phyloP scores from a whole-genome alignment of 169 alveolate genomes.

The Cryptosporidium ubiquitum region DNA sequence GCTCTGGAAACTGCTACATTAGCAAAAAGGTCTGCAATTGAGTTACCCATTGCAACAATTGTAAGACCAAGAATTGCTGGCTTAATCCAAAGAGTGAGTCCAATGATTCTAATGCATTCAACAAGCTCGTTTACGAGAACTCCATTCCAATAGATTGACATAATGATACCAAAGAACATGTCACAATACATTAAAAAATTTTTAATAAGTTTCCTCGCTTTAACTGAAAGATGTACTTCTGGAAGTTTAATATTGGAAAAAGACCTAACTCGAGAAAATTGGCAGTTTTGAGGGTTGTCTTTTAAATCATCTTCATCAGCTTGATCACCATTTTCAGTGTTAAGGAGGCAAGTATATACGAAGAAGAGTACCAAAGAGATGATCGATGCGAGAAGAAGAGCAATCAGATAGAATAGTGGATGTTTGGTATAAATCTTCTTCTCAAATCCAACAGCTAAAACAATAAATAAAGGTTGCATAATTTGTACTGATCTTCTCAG shows the following conservation, averaged over 20 bases:
- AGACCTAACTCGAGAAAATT: not conserved
- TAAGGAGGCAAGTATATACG: conserved; percentile 20
- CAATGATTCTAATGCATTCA: conserved; percentile 58
- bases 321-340: not conserved
- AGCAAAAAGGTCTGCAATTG: conserved; percentile 72
- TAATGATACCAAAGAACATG: conserved; percentile 54
- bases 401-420: conserved; percentile 27
- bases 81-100: conserved; percentile 64
- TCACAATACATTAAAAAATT: conserved; percentile 59
- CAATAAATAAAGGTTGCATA: conserved; percentile 70
- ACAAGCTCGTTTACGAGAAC: conserved; percentile 68
- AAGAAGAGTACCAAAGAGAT: conserved; percentile 28
- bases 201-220: not conserved
- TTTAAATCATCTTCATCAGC: not conserved
- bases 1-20: conserved; percentile 74
- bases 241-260: conserved; percentile 6
- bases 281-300: not conserved
- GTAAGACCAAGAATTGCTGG: conserved; percentile 70
- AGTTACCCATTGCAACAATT: conserved; percentile 71
- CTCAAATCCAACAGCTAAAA: conserved; percentile 67
- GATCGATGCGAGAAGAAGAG: conserved; percentile 38
- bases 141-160: conserved; percentile 73
- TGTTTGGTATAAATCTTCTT: conserved; percentile 28
- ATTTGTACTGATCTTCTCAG: conserved; percentile 59
- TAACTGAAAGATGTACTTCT: conserved; percentile 18